These are phyloP conservation scores for Plectosphaerella sp. DNA, from an alignment of 2,329 filamentous ascomycete genomes.

Conservation along the genomic window DNA sequence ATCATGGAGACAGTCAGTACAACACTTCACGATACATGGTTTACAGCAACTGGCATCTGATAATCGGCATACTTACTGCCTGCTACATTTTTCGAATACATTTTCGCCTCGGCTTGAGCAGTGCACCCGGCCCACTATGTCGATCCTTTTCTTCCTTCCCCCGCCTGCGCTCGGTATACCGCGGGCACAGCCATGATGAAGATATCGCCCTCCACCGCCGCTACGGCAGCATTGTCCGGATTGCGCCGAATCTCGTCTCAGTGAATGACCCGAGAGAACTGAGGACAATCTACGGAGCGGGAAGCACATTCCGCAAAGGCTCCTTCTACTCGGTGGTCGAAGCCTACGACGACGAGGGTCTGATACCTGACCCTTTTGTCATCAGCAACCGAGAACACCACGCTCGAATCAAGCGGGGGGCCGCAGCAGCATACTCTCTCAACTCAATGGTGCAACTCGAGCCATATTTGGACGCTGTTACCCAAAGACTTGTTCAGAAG, in stretches of 20 bases:
- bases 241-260: constrained; percentile 18
- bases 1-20: no score
- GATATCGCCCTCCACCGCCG: constrained; percentile 22
- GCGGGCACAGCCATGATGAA: neutral
- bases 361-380: constrained; percentile 7
- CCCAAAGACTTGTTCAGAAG: neutral
- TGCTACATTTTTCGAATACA: neutral
- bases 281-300: constrained; percentile 1
- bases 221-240: constrained; percentile 25
- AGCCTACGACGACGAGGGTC: constrained; percentile 7
- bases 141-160: neutral
- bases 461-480: constrained; percentile 2
- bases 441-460: constrained; percentile 5
- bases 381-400: constrained; percentile 4
- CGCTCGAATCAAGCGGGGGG: constrained; percentile 5
- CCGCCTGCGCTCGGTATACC: neutral
- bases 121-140: neutral
- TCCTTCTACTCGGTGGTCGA: constrained; percentile 5
- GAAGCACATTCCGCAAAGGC: constrained; percentile 2
- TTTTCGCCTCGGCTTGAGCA: neutral
- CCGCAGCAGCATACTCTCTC: constrained; percentile 6
- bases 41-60: no score
- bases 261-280: neutral
- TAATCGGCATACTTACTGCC: no score
- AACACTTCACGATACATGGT: no score